Base-by-base conservation (phyloP, 805 yeast species). In the Spencermartinsiella europaea region DNA sequence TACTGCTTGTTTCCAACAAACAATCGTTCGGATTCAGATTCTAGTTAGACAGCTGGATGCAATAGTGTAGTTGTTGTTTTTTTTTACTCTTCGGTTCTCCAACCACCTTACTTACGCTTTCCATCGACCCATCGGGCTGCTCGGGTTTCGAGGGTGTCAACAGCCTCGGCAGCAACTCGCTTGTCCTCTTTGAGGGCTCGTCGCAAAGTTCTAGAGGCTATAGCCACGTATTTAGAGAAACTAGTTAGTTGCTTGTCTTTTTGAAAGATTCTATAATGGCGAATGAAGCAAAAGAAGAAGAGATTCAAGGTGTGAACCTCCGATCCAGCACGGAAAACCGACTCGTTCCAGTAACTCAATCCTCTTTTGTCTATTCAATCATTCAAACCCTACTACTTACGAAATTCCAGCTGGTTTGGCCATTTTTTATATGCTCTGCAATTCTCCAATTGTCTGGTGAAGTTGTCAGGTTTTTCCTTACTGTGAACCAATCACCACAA, bases 141-240 rank as follows among this genome's bases (percentile, higher is more conserved):
- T 67, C 79, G 79, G 59, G 81, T 85, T 63, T 91, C 98, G 54
- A 85, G 69, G 62, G 69, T 55, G 58, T 82, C 82, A 75, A 95
- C 85, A 67, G 75, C 78, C 39, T 71, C 73, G 56, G 83, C 84
- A 51, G 74, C 77, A 54, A 79, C 84, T 68, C 84, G 85, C 65
- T 79, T 68, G 63, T 90, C 96, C 55, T 89, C 81, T 76, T 91
- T 91, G 67, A 91, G 79, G 44, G 96, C 83, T 61, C 76, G 74
- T 75, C 97, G 88, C 59, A 88, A 79, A 53, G 95, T 79, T 67
- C 81, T 81, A 64, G 96, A 95, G 63, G 96, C 86, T 64, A 91
- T 77, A 57, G 95, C 79, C 69, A 90, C 76, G 72, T 91, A 91
- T 69, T 83, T 85, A 84, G 86, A 87, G 75, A 84, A 80, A 56